A percentile compares a stretch with the other conserved stretches of the same genome.
phyloP scores from a whole-genome alignment of 2,329 filamentous ascomycete genomes.

The Apiospora koreana region DNA sequence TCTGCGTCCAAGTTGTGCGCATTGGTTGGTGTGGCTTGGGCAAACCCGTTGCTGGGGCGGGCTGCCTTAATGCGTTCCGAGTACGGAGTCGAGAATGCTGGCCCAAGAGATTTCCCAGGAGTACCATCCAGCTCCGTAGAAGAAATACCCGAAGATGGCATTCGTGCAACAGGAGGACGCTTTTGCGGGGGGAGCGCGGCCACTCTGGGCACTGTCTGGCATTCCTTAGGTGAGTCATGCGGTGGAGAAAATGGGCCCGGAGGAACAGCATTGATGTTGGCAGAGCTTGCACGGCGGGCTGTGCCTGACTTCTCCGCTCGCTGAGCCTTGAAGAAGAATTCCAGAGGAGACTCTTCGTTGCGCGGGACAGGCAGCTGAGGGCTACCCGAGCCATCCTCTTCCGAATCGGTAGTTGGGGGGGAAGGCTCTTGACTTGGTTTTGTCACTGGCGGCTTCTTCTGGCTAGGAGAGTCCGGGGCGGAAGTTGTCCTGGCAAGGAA shows the following conservation, averaged over 20 bases:
- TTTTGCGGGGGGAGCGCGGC: conserved; percentile 33
- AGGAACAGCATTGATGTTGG: conserved; percentile 38
- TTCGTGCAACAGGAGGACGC: conserved; percentile 40
- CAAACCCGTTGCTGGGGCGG: conserved; percentile 33
- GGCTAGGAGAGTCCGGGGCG: conserved; percentile 61
- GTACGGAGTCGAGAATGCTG: conserved; percentile 69
- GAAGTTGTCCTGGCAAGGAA: conserved; percentile 59
- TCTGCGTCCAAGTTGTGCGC: conserved; percentile 26
- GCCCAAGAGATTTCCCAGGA: conserved; percentile 56
- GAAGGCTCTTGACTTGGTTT: conserved; percentile 45
- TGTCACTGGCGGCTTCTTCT: conserved; percentile 41
- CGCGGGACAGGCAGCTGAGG: conserved; percentile 35
- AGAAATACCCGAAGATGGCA: conserved; percentile 59
- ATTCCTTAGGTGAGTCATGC: conserved; percentile 37
- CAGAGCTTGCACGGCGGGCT: conserved; percentile 50
- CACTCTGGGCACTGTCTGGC: conserved; percentile 32
- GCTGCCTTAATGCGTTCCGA: conserved; percentile 62
- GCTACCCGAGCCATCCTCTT: conserved; percentile 47
- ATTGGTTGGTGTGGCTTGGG: conserved; percentile 21
- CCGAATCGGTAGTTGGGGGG: conserved; percentile 53
- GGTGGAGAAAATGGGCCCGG: conserved; percentile 55
- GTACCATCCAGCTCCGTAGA: conserved; percentile 68
- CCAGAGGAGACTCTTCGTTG: conserved; percentile 72
- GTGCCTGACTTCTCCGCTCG: conserved; percentile 72
- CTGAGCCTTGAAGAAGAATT: conserved; percentile 88